Evolutionary conservation across 1,139 yeast genomes (phyloP).

Genomic region (Torulaspora pretoriensis): DNA sequence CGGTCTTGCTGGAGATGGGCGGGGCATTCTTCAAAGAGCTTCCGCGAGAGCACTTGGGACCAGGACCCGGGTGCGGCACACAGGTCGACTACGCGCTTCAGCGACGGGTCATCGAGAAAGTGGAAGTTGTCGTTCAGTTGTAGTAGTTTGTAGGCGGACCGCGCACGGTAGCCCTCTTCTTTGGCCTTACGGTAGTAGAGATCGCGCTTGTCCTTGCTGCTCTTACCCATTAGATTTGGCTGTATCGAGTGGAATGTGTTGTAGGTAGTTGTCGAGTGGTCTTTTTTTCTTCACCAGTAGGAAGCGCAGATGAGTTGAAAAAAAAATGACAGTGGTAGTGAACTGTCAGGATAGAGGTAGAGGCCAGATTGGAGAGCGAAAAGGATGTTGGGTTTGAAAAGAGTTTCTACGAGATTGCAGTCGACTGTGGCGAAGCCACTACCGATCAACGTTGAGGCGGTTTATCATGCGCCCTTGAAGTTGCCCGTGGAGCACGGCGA

Average conservation of each 20-base stretch:
- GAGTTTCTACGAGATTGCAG: neutral
- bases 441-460: constrained; percentile 79
- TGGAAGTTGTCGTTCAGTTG: constrained; percentile 88
- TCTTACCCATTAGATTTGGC: constrained; percentile 67
- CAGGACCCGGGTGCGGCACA: constrained; percentile 99
- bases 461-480: constrained; percentile 76
- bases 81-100: constrained; percentile 82
- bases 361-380: neutral
- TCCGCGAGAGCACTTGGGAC: constrained; percentile 90
- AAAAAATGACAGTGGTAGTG: neutral
- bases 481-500: constrained; percentile 67
- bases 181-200: constrained; percentile 86
- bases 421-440: constrained; percentile 46
- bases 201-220: constrained; percentile 93
- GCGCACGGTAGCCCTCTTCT: constrained; percentile 96
- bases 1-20: constrained; percentile 10
- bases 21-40: constrained; percentile 44
- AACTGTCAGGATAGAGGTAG: neutral
- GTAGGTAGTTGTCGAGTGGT: neutral
- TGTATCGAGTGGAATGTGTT: neutral
- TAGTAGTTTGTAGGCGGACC: constrained; percentile 88
- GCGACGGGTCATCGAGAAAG: constrained; percentile 55
- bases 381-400: neutral
- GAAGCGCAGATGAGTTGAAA: neutral
- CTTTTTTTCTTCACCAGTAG: neutral